Conservation (phyloP, 2,329 filamentous ascomycete genomes). For the Chaetomiaceae sp. region DNA sequence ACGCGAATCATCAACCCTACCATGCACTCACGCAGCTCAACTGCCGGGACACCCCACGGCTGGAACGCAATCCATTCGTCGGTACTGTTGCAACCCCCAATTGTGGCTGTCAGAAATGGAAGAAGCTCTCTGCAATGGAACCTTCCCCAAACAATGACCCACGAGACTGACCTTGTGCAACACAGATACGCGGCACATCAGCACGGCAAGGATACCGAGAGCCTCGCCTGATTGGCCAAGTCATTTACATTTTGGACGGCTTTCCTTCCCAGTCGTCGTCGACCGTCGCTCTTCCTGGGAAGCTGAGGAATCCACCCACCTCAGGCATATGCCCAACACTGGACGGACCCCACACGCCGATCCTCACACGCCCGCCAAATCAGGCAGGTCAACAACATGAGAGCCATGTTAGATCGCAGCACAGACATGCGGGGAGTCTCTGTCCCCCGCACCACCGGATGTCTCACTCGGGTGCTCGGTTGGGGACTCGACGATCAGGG, state of each 20-base stretch:
- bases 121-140: slow-evolving; percentile 2
- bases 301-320: too few relatives aligned
- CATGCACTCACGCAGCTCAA: too few relatives aligned
- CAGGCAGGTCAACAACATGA: not conserved
- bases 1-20: too few relatives aligned
- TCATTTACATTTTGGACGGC: not conserved
- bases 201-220: not conserved
- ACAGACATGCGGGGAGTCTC: not conserved
- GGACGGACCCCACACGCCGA: too few relatives aligned
- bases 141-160: not conserved
- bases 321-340: too few relatives aligned
- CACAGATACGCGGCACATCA: not conserved
- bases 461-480: not conserved
- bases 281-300: too few relatives aligned
- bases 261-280: not conserved
- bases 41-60: too few relatives aligned
- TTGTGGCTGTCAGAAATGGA: too few relatives aligned
- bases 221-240: not conserved
- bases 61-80: too few relatives aligned
- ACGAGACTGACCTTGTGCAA: not conserved
- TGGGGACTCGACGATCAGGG: not conserved
- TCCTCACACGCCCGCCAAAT: not conserved
- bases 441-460: not conserved
- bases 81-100: too few relatives aligned
- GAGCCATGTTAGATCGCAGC: not conserved